Conservation (phyloP, 345 rosid genomes). For the Physaria fendleri region DNA sequence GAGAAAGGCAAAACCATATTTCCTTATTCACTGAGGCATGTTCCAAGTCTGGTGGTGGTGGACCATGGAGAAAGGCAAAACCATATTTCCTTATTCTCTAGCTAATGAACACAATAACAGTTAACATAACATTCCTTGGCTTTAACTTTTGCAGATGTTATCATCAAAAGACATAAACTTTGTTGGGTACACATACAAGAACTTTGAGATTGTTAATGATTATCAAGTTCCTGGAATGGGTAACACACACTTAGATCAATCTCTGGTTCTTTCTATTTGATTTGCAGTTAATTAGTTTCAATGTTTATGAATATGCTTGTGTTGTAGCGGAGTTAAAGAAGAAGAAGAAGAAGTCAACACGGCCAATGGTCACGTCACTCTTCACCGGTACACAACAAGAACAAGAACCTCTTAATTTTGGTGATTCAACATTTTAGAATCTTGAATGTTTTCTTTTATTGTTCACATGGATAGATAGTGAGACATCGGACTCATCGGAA, state of each 20-base stretch:
- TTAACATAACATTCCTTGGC: too few species aligned
- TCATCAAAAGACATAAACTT: constrained; percentile 78
- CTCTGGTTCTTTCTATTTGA: constrained; percentile 1
- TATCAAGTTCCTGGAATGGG: constrained; percentile 92
- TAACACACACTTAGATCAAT: constrained; percentile 33
- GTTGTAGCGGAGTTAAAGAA: constrained; percentile 78
- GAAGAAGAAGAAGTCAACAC: constrained; percentile 56
- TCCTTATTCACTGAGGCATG: too few species aligned
- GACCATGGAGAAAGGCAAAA: too few species aligned
- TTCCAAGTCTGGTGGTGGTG: too few species aligned
- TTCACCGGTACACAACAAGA: constrained; percentile 55
- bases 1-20: too few species aligned
- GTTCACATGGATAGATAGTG: constrained; percentile 14
- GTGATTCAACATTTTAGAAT: not conserved
- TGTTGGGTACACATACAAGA: constrained; percentile 87
- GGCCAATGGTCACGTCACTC: constrained; percentile 74
- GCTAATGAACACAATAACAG: too few species aligned
- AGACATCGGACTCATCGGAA: constrained; percentile 47
- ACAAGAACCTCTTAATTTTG: too few species aligned
- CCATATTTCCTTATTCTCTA: not conserved
- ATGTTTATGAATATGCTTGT: not conserved
- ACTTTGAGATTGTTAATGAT: constrained; percentile 82
- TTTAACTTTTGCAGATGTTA: constrained; percentile 60
- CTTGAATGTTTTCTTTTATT: not conserved
- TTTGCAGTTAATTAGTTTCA: not conserved